A percentile compares a stretch with the other conserved stretches of the same genome.
phyloP scores from a whole-genome alignment of 495 filamentous ascomycete genomes.

The Penicillium pulvis region DNA sequence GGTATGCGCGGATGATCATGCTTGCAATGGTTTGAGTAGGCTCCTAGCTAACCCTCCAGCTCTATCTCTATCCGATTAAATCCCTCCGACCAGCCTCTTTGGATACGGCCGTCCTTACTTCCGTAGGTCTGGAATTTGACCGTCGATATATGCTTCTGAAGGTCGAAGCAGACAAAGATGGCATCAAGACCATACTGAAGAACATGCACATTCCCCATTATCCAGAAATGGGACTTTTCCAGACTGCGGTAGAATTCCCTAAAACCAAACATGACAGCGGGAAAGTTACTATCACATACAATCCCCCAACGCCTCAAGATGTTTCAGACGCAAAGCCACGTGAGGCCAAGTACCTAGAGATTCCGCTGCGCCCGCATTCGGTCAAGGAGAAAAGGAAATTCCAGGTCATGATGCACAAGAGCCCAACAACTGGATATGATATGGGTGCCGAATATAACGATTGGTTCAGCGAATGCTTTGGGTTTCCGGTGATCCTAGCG shows the following conservation, averaged over 20 bases:
- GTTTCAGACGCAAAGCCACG: constrained; percentile 12
- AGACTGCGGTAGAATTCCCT: constrained; percentile 53
- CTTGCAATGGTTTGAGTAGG: neutral
- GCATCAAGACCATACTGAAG: constrained; percentile 37
- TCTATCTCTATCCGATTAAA: constrained; percentile 91
- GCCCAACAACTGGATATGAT: constrained; percentile 63
- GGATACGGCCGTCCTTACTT: constrained; percentile 53
- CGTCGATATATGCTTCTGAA: constrained; percentile 78
- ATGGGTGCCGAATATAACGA: constrained; percentile 66
- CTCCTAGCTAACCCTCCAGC: constrained; percentile 42
- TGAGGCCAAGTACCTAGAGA: constrained; percentile 40
- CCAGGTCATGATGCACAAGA: constrained; percentile 63
- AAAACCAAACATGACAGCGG: constrained; percentile 27
- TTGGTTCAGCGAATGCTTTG: constrained; percentile 77
- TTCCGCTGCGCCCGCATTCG: constrained; percentile 59
- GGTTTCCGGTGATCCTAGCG: constrained; percentile 64
- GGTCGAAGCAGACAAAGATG: constrained; percentile 36
- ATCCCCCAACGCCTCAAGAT: constrained; percentile 29
- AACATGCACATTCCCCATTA: constrained; percentile 70
- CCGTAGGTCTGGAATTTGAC: constrained; percentile 74
- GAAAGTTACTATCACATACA: constrained; percentile 59
- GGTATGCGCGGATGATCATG: constrained; percentile 28
- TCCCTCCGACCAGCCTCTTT: constrained; percentile 69
- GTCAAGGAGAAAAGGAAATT: constrained; percentile 37
- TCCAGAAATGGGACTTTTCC: constrained; percentile 68